phyloP scores from a whole-genome alignment of 768 basidiomycete species.

The Boletus rufocinnamomeus region DNA sequence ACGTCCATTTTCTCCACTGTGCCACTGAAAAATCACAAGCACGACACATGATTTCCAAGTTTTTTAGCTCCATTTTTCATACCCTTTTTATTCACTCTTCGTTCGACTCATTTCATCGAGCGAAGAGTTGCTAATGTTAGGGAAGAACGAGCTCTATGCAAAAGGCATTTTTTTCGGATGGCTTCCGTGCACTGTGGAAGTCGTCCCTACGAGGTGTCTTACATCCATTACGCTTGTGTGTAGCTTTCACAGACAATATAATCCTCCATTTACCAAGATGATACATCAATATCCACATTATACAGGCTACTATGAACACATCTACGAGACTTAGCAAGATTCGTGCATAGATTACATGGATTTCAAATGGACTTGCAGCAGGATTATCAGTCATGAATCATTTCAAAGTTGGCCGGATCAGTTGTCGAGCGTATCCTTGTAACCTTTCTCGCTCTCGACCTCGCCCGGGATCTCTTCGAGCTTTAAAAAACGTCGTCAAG shows the following conservation, averaged over 20 bases:
- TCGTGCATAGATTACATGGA: slow-evolving; percentile 4
- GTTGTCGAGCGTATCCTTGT: slow-evolving; percentile 39
- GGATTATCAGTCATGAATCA: background rate
- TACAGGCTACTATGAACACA: slow-evolving; percentile 6
- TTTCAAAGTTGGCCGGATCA: slow-evolving; percentile 1
- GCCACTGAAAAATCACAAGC: background rate
- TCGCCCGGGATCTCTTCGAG: slow-evolving; percentile 66
- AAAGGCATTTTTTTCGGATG: slow-evolving; percentile 61
- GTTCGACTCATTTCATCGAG: slow-evolving; percentile 44
- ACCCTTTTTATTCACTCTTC: slow-evolving; percentile 50
- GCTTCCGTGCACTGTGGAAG: slow-evolving; percentile 36
- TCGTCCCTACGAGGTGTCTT: slow-evolving; percentile 66
- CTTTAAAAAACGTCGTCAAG: slow-evolving; percentile 28
- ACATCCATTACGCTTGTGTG: slow-evolving; percentile 33
- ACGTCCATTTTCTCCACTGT: background rate
- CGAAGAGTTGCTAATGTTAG: slow-evolving; percentile 54
- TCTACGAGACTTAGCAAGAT: background rate
- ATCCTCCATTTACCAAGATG: background rate
- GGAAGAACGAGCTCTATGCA: slow-evolving; percentile 40
- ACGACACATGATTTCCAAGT: background rate
- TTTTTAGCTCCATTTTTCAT: background rate
- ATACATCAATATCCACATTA: slow-evolving; percentile 16
- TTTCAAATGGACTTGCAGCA: background rate
- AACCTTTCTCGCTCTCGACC: slow-evolving; percentile 60
- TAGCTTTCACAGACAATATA: background rate